Percentiles rank a stretch among this genome's conserved stretches.
Conservation (phyloP, 805 yeast species). For the Pichia thaimueangensis region DNA sequence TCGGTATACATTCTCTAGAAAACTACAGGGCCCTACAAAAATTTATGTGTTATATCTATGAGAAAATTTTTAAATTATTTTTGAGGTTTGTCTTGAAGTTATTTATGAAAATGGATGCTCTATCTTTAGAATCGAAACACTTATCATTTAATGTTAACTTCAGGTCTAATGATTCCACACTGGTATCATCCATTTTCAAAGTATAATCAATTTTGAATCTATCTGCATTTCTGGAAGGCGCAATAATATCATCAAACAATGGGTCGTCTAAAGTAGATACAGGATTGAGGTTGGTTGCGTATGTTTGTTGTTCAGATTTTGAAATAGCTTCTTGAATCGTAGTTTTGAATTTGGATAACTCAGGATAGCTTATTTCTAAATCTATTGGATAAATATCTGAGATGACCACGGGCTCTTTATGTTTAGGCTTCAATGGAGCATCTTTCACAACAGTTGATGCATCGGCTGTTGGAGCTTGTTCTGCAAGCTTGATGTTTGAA, state of each 20-base stretch:
- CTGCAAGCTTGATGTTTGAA: constrained; percentile 50
- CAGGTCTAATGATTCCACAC: constrained; percentile 30
- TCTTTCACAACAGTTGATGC: constrained; percentile 13
- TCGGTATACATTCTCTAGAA: no score
- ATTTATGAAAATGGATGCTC: constrained; percentile 33
- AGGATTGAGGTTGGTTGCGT: constrained; percentile 29
- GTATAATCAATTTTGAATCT: constrained; percentile 35
- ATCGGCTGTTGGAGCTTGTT: constrained; percentile 8
- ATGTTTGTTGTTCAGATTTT: constrained; percentile 40
- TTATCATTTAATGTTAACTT: constrained; percentile 33
- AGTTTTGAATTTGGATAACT: constrained; percentile 18
- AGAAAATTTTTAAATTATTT: background rate
- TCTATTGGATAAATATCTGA: constrained; percentile 2
- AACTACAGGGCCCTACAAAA: no score
- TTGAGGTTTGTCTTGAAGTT: constrained; percentile 17
- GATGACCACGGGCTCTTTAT: constrained; percentile 25
- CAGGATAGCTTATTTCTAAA: constrained; percentile 5
- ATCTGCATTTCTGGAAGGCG: constrained; percentile 36
- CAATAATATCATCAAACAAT: constrained; percentile 50
- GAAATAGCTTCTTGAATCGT: constrained; percentile 38
- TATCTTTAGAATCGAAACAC: constrained; percentile 39
- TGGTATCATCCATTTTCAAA: constrained; percentile 22
- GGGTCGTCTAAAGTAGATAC: constrained; percentile 50
- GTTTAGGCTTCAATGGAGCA: constrained; percentile 24
- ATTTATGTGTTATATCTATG: no score